A percentile compares a stretch with the other conserved stretches of the same genome.
phyloP scores from a whole-genome alignment of 2,329 filamentous ascomycete species.

The Dactylellina leptospora region DNA sequence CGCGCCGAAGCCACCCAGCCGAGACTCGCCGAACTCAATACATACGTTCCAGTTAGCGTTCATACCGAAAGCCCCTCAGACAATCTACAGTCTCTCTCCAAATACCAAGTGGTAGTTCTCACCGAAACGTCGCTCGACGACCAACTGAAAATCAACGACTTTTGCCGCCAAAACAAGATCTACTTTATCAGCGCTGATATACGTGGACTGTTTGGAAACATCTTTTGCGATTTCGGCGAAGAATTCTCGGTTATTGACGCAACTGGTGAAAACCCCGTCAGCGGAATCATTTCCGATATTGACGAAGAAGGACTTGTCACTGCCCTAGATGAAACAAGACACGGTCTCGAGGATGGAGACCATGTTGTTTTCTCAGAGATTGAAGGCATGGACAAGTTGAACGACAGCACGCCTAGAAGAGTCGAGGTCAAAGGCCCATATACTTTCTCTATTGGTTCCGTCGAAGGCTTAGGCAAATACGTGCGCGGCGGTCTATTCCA shows the following conservation, averaged over 20 bases:
- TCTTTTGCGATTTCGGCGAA: conserved; percentile 97
- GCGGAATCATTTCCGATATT: conserved; percentile 88
- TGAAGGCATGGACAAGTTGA: conserved; percentile 88
- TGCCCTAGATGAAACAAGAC: conserved; percentile 90
- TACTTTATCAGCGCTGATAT: conserved; percentile 88
- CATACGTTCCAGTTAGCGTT: conserved; percentile 88
- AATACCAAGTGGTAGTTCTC: conserved; percentile 90
- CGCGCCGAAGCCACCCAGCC: conserved; percentile 87
- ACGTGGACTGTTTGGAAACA: conserved; percentile 90
- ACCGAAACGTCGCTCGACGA: conserved; percentile 82
- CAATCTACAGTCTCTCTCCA: conserved; percentile 82
- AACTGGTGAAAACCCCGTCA: conserved; percentile 86
- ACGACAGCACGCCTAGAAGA: conserved; percentile 83
- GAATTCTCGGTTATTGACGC: conserved; percentile 90
- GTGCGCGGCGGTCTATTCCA: conserved; percentile 86
- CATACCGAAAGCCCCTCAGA: conserved; percentile 75
- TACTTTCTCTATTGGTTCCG: conserved; percentile 95
- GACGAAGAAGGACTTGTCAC: conserved; percentile 90
- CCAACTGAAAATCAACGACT: conserved; percentile 86
- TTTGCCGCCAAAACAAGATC: conserved; percentile 92
- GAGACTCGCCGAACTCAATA: conserved; percentile 91
- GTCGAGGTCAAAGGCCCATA: conserved; percentile 95
- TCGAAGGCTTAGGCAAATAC: conserved; percentile 81
- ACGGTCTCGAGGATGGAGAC: conserved; percentile 95
- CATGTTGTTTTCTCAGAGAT: conserved; percentile 94